Evolutionary conservation across 192 early-diverging fungal genomes (phyloP), one percentile per base, ranked within the genome.

Genomic region (Backusella parvicylindrica): DNA sequence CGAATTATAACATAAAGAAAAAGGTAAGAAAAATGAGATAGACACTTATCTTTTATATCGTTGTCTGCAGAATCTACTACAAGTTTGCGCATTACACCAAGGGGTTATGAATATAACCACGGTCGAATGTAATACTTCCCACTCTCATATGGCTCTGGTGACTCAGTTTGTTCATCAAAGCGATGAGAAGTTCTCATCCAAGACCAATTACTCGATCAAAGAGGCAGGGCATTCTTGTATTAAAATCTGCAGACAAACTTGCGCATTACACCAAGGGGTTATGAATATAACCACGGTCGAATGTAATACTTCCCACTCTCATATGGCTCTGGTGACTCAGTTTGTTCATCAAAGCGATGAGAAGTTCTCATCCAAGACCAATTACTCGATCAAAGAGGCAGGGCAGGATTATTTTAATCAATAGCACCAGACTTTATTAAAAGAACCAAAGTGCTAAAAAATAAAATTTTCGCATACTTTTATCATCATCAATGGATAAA

Each of bases 51-150:
- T 60, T 60, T 60, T 60, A n/a, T 21, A 60, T 30, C 56, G 5
- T 30, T 60, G 56, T n/a, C 56, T 60, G 28, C 28, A 60, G 28
- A 12, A 21, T 60, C n/a, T 60, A 60, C 56, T 60, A 60, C 28
- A 60, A 60, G 56, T 7, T 60, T 60, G 28, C 56, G 28, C 56
- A 60, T 60, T 60, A 60, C 56, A 60, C 56, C 28, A 60, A 60
- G 56, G 56, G 28, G 56, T 30, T 60, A 60, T 60, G 28, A 30
- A 60, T 28, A 60, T 60, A 60, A 30, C 56, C 28, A 30, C 56
- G 56, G 56, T 60, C n/a, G 56, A 60, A 60, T 60, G 28, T 60
- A 60, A 60, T 60, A 30, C 56, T 60, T 60, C 56, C 56, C 56
- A 60, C 56, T 60, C 56, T 30, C 56, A 28, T 60, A 60, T 60